These are phyloP conservation scores for Triglochin maritima DNA, from an alignment of 106 monocot genomes.

Conservation along the genomic window DNA sequence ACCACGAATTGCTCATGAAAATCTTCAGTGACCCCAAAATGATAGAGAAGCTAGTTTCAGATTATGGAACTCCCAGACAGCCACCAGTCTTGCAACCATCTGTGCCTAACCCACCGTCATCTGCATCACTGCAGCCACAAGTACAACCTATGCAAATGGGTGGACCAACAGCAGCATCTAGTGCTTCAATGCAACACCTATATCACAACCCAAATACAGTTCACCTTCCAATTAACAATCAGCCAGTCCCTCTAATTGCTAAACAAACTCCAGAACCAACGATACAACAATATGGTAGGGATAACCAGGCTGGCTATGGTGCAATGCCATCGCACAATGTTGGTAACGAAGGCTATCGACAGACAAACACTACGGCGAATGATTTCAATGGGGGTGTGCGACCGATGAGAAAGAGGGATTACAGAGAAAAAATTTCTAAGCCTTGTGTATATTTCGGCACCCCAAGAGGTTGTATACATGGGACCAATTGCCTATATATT, in stretches of 20 bases:
- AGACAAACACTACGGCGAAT: not conserved
- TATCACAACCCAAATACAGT: not conserved
- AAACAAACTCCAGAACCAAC: not conserved
- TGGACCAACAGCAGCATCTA: not conserved
- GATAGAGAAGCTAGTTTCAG: conserved; percentile 44
- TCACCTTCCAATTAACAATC: not conserved
- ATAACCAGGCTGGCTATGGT: conserved; percentile 22
- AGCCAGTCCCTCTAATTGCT: not conserved
- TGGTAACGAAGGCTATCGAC: conserved; percentile 4
- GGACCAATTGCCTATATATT: conserved; percentile 49
- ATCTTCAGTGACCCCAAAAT: conserved; percentile 59
- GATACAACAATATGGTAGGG: conserved; percentile 70
- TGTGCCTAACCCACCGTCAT: not conserved
- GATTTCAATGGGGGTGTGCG: not conserved
- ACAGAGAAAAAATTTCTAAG: conserved; percentile 33
- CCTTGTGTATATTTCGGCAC: conserved; percentile 73
- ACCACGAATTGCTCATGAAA: conserved; percentile 68
- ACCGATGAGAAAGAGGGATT: conserved; percentile 13
- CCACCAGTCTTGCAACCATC: conserved; percentile 1
- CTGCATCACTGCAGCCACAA: not conserved
- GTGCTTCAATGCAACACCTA: not conserved
- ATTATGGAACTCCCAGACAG: conserved; percentile 25
- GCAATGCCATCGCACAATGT: conserved; percentile 13
- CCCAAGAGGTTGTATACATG: conserved; percentile 57
- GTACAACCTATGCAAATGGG: not conserved